Conservation (phyloP, 2,329 filamentous ascomycete genomes). For the Arthrobotrys conoides region DNA sequence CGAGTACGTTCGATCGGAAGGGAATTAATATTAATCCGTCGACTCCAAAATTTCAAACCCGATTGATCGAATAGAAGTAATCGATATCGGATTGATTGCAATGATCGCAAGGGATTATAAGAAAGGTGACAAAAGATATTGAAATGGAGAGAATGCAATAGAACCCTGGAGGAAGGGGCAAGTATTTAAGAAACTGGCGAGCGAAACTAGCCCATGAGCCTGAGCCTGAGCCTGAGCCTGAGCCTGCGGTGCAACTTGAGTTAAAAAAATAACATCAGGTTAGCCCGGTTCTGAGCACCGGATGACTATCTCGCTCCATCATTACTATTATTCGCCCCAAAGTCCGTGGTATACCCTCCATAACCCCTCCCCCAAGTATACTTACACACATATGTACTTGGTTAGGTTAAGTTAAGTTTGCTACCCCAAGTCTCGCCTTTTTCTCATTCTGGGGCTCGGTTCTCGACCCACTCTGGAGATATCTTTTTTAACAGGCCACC, state of each 20-base stretch:
- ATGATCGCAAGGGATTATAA: conserved; percentile 41
- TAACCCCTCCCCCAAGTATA: conserved; percentile 29
- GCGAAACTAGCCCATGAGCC: conserved; percentile 45
- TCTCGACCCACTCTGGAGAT: conserved; percentile 61
- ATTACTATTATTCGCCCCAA: conserved; percentile 20
- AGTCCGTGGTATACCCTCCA: conserved; percentile 1
- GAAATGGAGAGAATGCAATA: conserved; percentile 48
- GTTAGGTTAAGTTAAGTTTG: neutral
- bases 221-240: too few species aligned
- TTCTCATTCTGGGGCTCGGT: conserved; percentile 60
- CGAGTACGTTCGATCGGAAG: neutral
- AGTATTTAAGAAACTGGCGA: conserved; percentile 61
- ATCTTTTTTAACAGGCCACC: conserved; percentile 38
- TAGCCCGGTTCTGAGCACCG: conserved; percentile 59
- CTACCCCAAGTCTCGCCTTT: conserved; percentile 61
- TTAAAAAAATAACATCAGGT: conserved; percentile 59
- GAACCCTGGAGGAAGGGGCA: conserved; percentile 60
- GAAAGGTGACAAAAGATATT: conserved; percentile 46
- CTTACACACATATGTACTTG: too few species aligned
- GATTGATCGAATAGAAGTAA: neutral
- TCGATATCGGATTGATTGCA: conserved; percentile 23
- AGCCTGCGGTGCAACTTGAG: conserved; percentile 49
- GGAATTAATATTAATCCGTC: too few species aligned
- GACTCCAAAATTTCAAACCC: too few species aligned
- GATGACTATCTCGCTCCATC: conserved; percentile 47